Evolutionary conservation across 768 basidiomycete species (phyloP).

Genomic region (Termitomyces sp.): DNA sequence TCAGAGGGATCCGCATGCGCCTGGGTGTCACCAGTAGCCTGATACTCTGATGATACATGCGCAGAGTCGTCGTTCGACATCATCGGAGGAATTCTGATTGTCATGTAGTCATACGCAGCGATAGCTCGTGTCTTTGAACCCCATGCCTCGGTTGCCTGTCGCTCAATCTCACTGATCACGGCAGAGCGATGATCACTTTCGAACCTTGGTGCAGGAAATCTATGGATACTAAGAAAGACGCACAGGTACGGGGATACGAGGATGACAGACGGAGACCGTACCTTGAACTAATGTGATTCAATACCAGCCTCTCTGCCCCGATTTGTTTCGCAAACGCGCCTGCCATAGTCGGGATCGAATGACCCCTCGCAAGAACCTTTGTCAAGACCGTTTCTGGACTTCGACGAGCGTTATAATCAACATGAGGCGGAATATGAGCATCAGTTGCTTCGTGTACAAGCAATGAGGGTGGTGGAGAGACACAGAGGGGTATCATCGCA

Average conservation of each 20-base stretch:
- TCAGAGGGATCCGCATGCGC: constrained; percentile 18
- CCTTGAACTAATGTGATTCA: constrained; percentile 79
- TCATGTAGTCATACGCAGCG: constrained; percentile 57
- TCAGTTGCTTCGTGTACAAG: constrained; percentile 87
- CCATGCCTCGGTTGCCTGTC: constrained; percentile 61
- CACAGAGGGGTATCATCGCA: constrained; percentile 50
- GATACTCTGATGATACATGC: not conserved
- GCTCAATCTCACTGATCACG: constrained; percentile 55
- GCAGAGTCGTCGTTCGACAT: not conserved
- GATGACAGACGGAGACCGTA: constrained; percentile 22
- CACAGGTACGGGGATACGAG: not conserved
- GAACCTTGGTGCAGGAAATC: constrained; percentile 48
- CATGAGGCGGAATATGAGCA: constrained; percentile 51
- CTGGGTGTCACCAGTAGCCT: not conserved
- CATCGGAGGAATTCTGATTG: constrained; percentile 29
- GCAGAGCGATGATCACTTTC: constrained; percentile 30
- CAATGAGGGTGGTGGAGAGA: constrained; percentile 46
- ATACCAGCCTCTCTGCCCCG: constrained; percentile 52
- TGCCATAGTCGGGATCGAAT: constrained; percentile 76
- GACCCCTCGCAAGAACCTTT: constrained; percentile 61
- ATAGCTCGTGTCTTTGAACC: constrained; percentile 33
- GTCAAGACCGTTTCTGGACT: constrained; percentile 33
- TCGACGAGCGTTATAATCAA: constrained; percentile 44
- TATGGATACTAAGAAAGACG: constrained; percentile 16
- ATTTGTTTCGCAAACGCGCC: constrained; percentile 64